Base-by-base conservation (phyloP, 2,329 filamentous ascomycete species). In the Beauveria australis region DNA sequence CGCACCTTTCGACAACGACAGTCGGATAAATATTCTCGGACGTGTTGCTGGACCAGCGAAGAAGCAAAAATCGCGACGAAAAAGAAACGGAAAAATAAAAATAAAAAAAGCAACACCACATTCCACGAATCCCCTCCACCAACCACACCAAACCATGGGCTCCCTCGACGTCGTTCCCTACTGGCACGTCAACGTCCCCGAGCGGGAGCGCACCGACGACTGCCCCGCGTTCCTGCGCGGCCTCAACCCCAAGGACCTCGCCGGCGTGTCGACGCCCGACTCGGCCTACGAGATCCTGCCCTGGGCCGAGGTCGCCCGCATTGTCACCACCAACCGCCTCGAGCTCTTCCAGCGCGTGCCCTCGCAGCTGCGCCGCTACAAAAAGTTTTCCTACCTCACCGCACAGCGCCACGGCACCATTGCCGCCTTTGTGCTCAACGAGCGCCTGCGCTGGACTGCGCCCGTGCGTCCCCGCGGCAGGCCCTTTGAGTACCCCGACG, bases 181-280 rank as follows among this genome's bases (percentile, higher is more conserved):
- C 77, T 96, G 92, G 92, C 88, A 93, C 64, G 81, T 89, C 73
- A 96, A 96, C 72, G 76, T 95, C 18, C 85, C 89, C 0, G 74
- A 76, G 41, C 71, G 78, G 28, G 75, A 87, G 64, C 84, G 87
- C 71, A 84, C 86, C 0, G 67, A 73, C 2, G 78, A 85, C 58
- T 96, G 92, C 69, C 92, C 92, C 0, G 79, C 81, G 6, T 94
- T 84, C 70, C 82, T 97, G 43, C 73, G 70, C 55, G 78, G 83
- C 65, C 75, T 88, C 60, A 81, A 78, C 54, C 75, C 78, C 49
- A 95, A 94, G 74, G 89, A 95, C 71, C 77, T 79, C 16, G 70
- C 72, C 47, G 89, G 92, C 68, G 80, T 97, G 64, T 78, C 81
- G 63, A 92, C 86, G 3, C 87, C 81, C 1, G 89, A 97, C 70